phyloP scores from a whole-genome alignment of 129 eudicot genomes.

The Helianthus tuberosus region DNA sequence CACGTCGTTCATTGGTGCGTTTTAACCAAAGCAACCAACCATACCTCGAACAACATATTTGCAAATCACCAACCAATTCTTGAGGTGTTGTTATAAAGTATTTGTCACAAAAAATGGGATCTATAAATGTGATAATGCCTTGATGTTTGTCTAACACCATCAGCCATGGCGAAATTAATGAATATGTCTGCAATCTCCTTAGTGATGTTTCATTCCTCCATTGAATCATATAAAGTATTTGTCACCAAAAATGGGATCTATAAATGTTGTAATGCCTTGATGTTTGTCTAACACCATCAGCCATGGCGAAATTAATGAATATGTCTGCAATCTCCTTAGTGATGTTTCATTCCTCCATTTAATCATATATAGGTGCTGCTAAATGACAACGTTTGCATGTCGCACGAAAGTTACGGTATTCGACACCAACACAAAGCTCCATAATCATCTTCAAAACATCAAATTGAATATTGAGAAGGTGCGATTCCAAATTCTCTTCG shows the following conservation, averaged over 20 bases:
- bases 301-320: constrained; percentile 22
- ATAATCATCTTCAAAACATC: constrained; percentile 4
- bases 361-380: not conserved
- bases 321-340: not conserved
- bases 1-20: not conserved
- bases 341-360: not conserved
- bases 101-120: constrained; percentile 22
- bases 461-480: constrained; percentile 15
- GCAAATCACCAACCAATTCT: not conserved
- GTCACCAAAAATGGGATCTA: constrained; percentile 26
- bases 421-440: constrained; percentile 1
- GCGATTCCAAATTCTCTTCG: not conserved
- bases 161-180: constrained; percentile 23
- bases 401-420: constrained; percentile 10
- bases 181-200: not conserved
- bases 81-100: not conserved
- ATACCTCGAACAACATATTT: not conserved
- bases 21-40: constrained; percentile 23
- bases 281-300: constrained; percentile 2
- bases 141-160: not conserved
- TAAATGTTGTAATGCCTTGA: not conserved
- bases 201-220: not conserved
- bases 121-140: constrained; percentile 4
- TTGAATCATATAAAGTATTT: not conserved
- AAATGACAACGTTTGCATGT: not conserved